Percentiles rank a stretch among this genome's conserved stretches.
Conservation (phyloP, 306 rosid genomes). For the Quercus cerris region DNA sequence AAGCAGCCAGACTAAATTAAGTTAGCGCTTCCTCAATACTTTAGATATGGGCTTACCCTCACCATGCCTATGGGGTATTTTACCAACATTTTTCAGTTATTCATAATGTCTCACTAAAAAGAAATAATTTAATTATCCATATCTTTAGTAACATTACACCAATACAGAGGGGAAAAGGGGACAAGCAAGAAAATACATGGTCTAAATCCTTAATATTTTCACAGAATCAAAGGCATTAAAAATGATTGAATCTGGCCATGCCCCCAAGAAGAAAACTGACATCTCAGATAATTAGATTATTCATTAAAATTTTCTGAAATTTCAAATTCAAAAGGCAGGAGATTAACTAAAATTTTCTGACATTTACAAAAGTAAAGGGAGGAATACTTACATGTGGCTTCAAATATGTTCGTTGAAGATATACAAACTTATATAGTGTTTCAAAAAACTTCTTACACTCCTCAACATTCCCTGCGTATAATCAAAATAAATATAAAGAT, state of each 20-base stretch:
- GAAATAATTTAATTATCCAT: neutral
- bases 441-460: slow-evolving; percentile 69
- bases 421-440: slow-evolving; percentile 72
- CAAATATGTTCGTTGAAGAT: slow-evolving; percentile 89
- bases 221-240: neutral
- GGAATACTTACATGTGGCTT: slow-evolving; percentile 82
- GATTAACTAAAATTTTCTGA: slow-evolving; percentile 18
- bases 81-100: neutral
- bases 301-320: slow-evolving; percentile 19
- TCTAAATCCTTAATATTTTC: neutral
- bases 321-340: slow-evolving; percentile 13
- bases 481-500: slow-evolving; percentile 12
- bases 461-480: slow-evolving; percentile 61
- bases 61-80: neutral
- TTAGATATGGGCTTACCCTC: neutral
- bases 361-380: slow-evolving; percentile 15
- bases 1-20: neutral
- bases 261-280: neutral
- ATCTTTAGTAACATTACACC: neutral
- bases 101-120: neutral
- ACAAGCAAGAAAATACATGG: neutral
- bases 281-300: neutral
- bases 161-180: neutral
- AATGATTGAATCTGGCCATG: neutral
- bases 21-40: neutral